Percentiles rank a stretch among this genome's conserved stretches.
Conservation (phyloP, 768 basidiomycete species). For the Lentinula boryana region DNA sequence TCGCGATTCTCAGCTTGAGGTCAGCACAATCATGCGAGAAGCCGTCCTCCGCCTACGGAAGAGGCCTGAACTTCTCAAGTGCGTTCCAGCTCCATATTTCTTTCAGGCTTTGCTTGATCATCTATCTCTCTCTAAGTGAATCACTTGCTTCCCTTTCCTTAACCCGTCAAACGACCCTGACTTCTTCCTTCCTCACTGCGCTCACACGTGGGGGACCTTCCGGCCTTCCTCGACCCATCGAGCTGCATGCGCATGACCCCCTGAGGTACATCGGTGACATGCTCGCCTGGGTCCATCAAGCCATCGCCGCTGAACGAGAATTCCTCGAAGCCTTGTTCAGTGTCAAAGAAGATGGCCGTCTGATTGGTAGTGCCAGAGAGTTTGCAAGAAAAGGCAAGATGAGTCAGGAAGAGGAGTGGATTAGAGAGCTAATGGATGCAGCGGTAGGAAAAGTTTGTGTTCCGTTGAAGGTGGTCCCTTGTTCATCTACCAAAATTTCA, state of each 20-base stretch:
- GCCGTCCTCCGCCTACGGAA: conserved; percentile 68
- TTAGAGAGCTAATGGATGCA: conserved; percentile 73
- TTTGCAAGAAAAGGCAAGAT: conserved; percentile 35
- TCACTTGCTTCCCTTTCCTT: conserved; percentile 70
- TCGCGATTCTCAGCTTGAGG: conserved; percentile 69
- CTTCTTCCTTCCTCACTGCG: conserved; percentile 79
- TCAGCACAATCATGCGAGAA: conserved; percentile 58
- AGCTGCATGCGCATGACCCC: conserved; percentile 97
- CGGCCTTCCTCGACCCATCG: conserved; percentile 87
- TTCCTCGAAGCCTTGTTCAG: conserved; percentile 87
- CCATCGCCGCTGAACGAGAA: conserved; percentile 91
- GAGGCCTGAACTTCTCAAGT: conserved; percentile 77
- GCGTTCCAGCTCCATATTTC: conserved; percentile 14
- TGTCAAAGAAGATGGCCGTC: conserved; percentile 52
- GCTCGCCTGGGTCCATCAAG: conserved; percentile 97
- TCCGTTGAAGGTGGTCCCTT: conserved; percentile 68
- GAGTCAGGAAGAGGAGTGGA: conserved; percentile 72
- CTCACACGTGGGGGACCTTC: conserved; percentile 84
- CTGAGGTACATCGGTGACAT: conserved; percentile 96
- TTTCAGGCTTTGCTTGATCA: neutral
- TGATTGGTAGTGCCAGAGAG: conserved; percentile 70
- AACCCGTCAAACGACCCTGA: conserved; percentile 75
- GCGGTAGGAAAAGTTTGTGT: conserved; percentile 79
- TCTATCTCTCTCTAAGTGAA: conserved; percentile 35
- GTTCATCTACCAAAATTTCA: neutral